Conservation (phyloP, 257 asterid species). For the Coffea eugenioides region DNA sequence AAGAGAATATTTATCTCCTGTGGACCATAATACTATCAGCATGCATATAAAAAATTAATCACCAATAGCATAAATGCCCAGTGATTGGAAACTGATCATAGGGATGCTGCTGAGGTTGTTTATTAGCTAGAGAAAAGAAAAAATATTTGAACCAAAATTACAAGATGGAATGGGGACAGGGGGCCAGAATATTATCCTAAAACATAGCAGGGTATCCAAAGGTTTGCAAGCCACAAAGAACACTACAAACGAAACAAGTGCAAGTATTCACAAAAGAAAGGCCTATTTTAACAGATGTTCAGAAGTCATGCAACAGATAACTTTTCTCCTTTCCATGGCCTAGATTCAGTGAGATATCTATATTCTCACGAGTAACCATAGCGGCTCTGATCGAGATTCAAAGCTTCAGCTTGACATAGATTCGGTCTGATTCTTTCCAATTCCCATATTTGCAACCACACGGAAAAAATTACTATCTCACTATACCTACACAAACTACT, state of each 20-base stretch:
- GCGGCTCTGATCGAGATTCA: background rate
- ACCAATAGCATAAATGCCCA: background rate
- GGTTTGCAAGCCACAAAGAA: background rate
- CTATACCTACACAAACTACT: background rate
- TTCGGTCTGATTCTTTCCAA: background rate
- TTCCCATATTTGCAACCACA: background rate
- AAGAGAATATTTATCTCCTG: slow-evolving; percentile 61
- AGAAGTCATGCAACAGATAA: too few species aligned
- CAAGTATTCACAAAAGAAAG: background rate
- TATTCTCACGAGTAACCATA: background rate
- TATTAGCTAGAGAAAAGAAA: too few species aligned
- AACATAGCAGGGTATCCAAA: background rate
- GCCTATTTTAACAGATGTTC: background rate
- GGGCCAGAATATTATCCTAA: background rate
- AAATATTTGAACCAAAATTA: background rate
- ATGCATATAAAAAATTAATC: slow-evolving; percentile 11
- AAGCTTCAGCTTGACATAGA: background rate
- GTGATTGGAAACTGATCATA: background rate
- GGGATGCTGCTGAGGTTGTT: background rate
- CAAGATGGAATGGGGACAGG: background rate
- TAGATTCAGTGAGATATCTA: background rate
- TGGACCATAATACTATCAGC: slow-evolving; percentile 21
- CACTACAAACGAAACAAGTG: background rate
- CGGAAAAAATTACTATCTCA: background rate
- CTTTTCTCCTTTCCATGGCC: too few species aligned